A percentile compares a stretch with the other conserved stretches of the same genome.
Conservation (phyloP, 176 grass and related monocot species). For the Tuctoria greenei region DNA sequence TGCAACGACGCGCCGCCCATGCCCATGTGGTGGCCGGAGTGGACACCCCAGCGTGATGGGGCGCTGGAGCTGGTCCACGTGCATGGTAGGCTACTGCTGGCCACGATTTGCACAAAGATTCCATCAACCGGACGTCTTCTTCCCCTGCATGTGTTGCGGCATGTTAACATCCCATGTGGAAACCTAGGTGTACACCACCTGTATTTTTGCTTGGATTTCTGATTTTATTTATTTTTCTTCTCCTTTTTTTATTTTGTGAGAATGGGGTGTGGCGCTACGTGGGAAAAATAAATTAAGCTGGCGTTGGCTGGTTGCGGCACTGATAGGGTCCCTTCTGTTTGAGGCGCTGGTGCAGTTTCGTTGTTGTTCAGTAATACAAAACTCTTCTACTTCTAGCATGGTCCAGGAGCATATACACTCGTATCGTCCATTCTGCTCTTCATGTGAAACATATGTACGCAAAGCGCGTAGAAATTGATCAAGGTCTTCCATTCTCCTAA, state of each 20-base stretch:
- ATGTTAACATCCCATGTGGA: background rate
- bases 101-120: slow-evolving; percentile 45
- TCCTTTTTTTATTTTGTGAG: background rate
- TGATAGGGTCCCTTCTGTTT: background rate
- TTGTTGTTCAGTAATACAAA: background rate
- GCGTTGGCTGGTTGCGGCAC: background rate
- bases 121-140: slow-evolving; percentile 27
- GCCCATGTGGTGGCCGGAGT: background rate
- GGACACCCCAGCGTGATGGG: background rate
- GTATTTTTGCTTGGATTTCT: background rate
- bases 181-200: background rate
- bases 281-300: no score
- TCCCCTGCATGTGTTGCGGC: background rate
- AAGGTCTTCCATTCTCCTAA: background rate
- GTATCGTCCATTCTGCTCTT: background rate
- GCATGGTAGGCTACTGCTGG: slow-evolving; percentile 26
- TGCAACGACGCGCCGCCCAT: background rate
- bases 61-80: slow-evolving; percentile 24
- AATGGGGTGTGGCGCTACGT: background rate
- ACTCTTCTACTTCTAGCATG: background rate
- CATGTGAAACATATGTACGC: background rate
- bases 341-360: background rate
- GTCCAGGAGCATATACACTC: background rate
- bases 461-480: background rate
- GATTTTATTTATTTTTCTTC: background rate